Percentiles rank a stretch among this genome's conserved stretches.
Evolutionary conservation across 257 asterid species (phyloP).

Genomic region (Plantago elongata): DNA sequence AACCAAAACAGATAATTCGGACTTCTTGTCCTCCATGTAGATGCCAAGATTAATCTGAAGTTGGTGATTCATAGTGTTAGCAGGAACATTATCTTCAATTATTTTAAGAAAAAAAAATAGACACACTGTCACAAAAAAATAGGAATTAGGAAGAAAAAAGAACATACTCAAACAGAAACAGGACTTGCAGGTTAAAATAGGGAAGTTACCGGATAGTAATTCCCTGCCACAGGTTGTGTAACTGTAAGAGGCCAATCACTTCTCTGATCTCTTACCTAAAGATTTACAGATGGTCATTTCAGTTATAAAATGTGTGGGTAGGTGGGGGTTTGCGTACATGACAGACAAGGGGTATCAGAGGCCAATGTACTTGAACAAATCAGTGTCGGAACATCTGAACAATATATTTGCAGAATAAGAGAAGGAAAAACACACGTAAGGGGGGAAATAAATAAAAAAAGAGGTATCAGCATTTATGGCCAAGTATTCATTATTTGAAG

Average conservation of each 20-base stretch:
- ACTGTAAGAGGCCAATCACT: constrained; percentile 75
- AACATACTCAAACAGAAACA: not conserved
- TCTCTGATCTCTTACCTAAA: constrained; percentile 78
- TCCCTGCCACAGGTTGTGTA: constrained; percentile 90
- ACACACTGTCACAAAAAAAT: not conserved
- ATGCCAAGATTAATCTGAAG: constrained; percentile 75
- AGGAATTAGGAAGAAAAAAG: not conserved
- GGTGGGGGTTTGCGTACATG: no score
- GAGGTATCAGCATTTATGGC: no score
- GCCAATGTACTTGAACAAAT: no score
- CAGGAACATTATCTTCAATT: not conserved
- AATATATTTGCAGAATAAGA: no score
- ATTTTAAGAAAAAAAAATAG: not conserved
- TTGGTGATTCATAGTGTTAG: constrained; percentile 1
- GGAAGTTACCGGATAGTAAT: constrained; percentile 74
- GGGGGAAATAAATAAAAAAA: no score
- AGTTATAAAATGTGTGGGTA: not conserved
- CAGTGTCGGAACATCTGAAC: not conserved
- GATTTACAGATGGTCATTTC: constrained; percentile 15
- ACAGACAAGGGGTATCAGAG: no score
- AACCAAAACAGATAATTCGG: constrained; percentile 73
- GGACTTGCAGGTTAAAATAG: constrained; percentile 8
- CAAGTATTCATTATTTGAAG: no score
- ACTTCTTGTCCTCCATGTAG: constrained; percentile 48
- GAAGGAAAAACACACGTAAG: no score